Evolutionary conservation across 2,329 filamentous ascomycete species (phyloP).

Genomic region (Colletotrichum costaricense): DNA sequence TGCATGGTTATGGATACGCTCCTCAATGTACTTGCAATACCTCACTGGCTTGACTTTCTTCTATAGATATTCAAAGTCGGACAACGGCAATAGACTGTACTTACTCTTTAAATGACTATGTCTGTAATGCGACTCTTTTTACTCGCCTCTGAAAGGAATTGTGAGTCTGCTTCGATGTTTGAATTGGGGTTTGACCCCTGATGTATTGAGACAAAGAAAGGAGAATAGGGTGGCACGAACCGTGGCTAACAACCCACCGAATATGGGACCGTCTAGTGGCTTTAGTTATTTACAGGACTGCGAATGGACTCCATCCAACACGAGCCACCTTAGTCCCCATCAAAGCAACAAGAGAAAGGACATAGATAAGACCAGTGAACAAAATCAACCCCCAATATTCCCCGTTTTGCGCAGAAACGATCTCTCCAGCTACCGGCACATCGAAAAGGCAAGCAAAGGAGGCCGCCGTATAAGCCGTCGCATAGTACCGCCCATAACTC

Average conservation of each 20-base stretch:
- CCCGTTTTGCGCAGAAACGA: conserved; percentile 67
- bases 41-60: too few relatives aligned
- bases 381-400: conserved; percentile 74
- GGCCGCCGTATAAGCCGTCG: conserved; percentile 86
- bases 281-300: neutral
- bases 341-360: conserved; percentile 63
- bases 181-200: too few relatives aligned
- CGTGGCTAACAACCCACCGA: too few relatives aligned
- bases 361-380: conserved; percentile 72
- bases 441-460: conserved; percentile 79
- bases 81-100: too few relatives aligned
- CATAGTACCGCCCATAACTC: conserved; percentile 86
- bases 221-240: too few relatives aligned
- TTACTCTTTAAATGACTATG: too few relatives aligned
- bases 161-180: neutral
- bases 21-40: too few relatives aligned
- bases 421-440: conserved; percentile 75
- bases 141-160: too few relatives aligned
- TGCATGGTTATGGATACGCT: too few relatives aligned
- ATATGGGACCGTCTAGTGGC: neutral
- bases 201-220: neutral
- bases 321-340: conserved; percentile 63
- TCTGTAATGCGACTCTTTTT: too few relatives aligned
- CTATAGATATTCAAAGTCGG: too few relatives aligned
- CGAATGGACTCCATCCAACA: conserved; percentile 24